Evolutionary conservation across 371 early-diverging fungal genomes (phyloP).

Genomic region (Circinella umbellata): DNA sequence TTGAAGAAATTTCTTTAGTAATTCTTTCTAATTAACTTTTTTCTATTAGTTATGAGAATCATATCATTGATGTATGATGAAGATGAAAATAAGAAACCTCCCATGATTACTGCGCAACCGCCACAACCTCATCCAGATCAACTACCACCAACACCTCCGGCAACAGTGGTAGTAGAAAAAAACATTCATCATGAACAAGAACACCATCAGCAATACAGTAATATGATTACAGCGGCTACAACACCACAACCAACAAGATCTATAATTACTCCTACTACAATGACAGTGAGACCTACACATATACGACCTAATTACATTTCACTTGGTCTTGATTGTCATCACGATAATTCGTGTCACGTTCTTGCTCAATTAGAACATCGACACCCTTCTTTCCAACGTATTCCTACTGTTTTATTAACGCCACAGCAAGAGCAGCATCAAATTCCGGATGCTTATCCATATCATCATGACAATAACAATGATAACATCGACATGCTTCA

Average conservation of each 20-base stretch:
- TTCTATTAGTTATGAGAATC: constrained; percentile 50
- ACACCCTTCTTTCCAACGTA: constrained; percentile 37
- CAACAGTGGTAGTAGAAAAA: neutral
- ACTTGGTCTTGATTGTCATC: constrained; percentile 12
- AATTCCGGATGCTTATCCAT: no score
- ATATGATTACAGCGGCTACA: no score
- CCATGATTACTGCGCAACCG: neutral
- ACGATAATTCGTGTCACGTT: constrained; percentile 15
- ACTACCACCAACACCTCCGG: constrained; percentile 1
- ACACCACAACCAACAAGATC: no score
- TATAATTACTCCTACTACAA: neutral
- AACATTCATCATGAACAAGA: constrained; percentile 11
- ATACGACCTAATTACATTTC: neutral
- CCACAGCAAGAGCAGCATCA: neutral
- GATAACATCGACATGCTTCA: constrained; percentile 14
- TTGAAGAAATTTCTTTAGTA: neutral
- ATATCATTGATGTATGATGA: constrained; percentile 40
- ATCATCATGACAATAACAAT: neutral
- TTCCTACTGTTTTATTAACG: constrained; percentile 19
- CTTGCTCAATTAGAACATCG: constrained; percentile 29
- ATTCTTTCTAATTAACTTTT: neutral
- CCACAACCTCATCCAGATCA: neutral
- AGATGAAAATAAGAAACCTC: constrained; percentile 26
- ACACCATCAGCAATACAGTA: neutral
- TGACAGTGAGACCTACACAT: neutral